Base-by-base conservation (phyloP, 352 stramenopile genomes). In the Phytophthora meadii region DNA sequence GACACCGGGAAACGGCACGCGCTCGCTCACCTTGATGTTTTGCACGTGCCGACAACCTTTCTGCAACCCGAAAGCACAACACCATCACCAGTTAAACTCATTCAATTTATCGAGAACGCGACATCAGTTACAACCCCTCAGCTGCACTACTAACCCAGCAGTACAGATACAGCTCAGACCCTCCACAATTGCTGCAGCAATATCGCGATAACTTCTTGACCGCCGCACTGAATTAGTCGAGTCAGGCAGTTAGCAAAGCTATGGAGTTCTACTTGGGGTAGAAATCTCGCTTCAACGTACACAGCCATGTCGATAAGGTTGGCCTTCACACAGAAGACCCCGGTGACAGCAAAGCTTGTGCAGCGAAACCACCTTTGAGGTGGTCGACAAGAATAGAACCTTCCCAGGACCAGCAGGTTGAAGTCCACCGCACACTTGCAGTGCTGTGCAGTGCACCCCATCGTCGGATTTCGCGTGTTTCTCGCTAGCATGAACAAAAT, bases 31-130 rank as follows among this genome's bases (percentile, higher is more conserved):
- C 73, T 92, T 88, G 59, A 92, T 75, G 37, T 81, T 84, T 41
- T 92, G 79, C 36, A 92, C 73, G 30, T 90, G 77, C 6, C 80
- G 77, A 15, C 81, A 90, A 83, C 79, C 77, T 88, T 90, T 92
- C 81, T 90, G 42, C 30, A 62, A 37, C 19, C 32, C 57, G n/a
- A 50, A 54, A 46, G 30, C 36, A 53, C 2, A 34, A n/a, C 49
- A 47, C 45, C 34, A 64, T 30, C 30, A 70, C 28, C 17, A 36
- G 30, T 12, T 36, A 36, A 36, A 36, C 30, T 36, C 8, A 36
- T 36, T 36, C 30, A 36, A 8, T 36, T 36, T 36, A 4, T 36
- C 30, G 30, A 36, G 30, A 36, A 36, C 30, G 4, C 30, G 30
- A 36, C 9, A 36, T 12, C 30, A 36, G 30, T 36, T 36, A 36